These are phyloP conservation scores for Hypoxylon sp. DNA, from an alignment of 2,329 filamentous ascomycete species.

Conservation along the genomic window DNA sequence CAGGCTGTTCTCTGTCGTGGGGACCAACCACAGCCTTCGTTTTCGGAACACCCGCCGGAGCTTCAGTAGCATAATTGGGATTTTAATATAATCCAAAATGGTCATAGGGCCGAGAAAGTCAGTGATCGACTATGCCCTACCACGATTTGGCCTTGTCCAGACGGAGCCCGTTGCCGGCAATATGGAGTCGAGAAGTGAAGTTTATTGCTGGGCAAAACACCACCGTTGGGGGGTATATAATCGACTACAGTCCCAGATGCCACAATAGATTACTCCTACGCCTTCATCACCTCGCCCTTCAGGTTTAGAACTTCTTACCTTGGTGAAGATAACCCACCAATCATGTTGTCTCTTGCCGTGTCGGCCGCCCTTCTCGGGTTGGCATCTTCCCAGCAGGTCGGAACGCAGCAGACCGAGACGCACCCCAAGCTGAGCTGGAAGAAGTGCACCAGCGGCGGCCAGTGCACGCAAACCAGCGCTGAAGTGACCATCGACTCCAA, in stretches of 20 bases:
- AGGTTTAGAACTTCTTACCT: constrained; percentile 35
- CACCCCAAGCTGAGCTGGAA: constrained; percentile 64
- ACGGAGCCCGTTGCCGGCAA: constrained; percentile 37
- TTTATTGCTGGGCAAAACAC: constrained; percentile 21
- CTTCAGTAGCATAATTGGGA: constrained; percentile 35
- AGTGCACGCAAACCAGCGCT: constrained; percentile 59
- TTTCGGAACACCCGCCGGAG: constrained; percentile 40
- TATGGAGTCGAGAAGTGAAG: constrained; percentile 34
- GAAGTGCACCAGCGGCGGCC: constrained; percentile 60
- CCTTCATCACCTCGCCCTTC: constrained; percentile 32
- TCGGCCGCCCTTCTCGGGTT: constrained; percentile 56
- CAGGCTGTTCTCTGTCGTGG: constrained; percentile 20
- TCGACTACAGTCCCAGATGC: constrained; percentile 27
- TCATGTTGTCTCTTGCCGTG: constrained; percentile 51
- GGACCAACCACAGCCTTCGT: constrained; percentile 31
- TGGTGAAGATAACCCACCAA: constrained; percentile 37
- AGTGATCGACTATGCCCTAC: constrained; percentile 39
- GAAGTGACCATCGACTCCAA: constrained; percentile 66
- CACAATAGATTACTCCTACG: constrained; percentile 27
- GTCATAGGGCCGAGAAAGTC: constrained; percentile 37
- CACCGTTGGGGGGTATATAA: constrained; percentile 45
- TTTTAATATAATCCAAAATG: constrained; percentile 46
- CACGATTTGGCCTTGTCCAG: constrained; percentile 44
- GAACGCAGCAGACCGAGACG: constrained; percentile 57
- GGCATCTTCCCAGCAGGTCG: constrained; percentile 60